Evolutionary conservation across 2,329 filamentous ascomycete genomes (phyloP), one percentile per base, ranked within the genome.

Genomic region (Alternaria angustiovoidea): DNA sequence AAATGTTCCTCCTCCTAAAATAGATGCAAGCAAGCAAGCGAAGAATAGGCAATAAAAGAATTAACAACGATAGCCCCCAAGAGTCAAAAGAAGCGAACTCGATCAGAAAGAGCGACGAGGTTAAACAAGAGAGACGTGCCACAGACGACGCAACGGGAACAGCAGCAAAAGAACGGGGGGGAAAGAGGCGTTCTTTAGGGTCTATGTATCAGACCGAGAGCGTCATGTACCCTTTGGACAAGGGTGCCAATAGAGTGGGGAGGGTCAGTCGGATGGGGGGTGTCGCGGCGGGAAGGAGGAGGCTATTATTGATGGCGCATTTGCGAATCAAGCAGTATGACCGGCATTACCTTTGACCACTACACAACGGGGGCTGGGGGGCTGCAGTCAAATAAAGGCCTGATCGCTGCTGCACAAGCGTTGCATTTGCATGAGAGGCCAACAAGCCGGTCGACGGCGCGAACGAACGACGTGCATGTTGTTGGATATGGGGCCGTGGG

Each of bases 61-160:
- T 56, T 56, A 55, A 59, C 60, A 63, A 65, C 57, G 42, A 55
- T 51, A 54, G 63, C 56, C 47, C 36, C 16, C 48, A 56, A 59
- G 32, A 34, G 49, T 53, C 47, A 46, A 44, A 56, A 59, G 51
- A 64, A 65, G 58, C 59, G 61, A 51, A 67, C 51, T 59, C 34
- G 56, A 42, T 18, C 49, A 62, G 43, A 74, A 72, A 57, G 70
- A 73, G 64, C 52, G 68, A 69, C 71, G 56, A 65, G 54, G 61
- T 57, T 62, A 66, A 73, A 66, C 68, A 61, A 65, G 63, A 64
- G 53, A 63, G 56, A 65, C 48, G 68, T 67, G 58, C 57, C 43
- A 56, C 53, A 32, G 18, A 51, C 38, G 51, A 22, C 46, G 51
- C 42, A 54, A 22, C 51, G 36, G 39, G 39, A 46, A 46, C 44